Evolutionary conservation across 352 stramenopile genomes (phyloP).

Genomic region (Phytophthora multivora): DNA sequence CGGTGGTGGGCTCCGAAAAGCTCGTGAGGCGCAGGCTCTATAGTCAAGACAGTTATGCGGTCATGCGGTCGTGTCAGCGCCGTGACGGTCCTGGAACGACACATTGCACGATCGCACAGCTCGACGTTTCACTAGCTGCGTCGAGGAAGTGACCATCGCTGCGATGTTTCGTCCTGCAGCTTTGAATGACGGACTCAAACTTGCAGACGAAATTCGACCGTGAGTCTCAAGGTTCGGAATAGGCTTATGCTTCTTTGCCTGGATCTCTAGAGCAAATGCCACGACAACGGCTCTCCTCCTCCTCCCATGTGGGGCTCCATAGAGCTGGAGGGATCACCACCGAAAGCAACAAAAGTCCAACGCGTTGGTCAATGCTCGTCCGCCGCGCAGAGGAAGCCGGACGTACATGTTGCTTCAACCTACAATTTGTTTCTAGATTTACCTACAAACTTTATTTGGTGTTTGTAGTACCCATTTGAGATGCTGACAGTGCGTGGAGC

Average conservation of each 20-base stretch:
- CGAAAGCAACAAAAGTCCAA: slow-evolving; percentile 11
- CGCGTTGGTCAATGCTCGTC: slow-evolving; percentile 19
- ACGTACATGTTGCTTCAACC: neutral
- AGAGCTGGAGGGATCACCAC: neutral
- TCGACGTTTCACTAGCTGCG: slow-evolving; percentile 6
- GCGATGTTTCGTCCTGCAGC: too few relatives aligned
- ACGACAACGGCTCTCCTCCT: neutral
- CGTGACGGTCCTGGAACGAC: neutral
- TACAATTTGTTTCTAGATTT: slow-evolving; percentile 4
- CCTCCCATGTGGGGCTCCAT: too few relatives aligned
- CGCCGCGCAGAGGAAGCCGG: neutral
- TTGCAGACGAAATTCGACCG: neutral
- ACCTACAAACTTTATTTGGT: neutral
- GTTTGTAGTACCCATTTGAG: neutral
- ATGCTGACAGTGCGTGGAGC: slow-evolving; percentile 15
- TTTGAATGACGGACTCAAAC: neutral
- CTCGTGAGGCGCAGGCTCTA: neutral
- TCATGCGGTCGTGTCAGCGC: neutral
- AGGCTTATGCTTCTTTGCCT: too few relatives aligned
- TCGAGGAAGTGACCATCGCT: too few relatives aligned
- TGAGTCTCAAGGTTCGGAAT: neutral
- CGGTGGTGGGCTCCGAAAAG: neutral
- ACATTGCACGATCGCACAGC: neutral
- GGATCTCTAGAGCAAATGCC: neutral
- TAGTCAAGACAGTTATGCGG: slow-evolving; percentile 1